Evolutionary conservation across 2,329 filamentous ascomycete genomes (phyloP), one percentile per base, ranked within the genome.

Genomic region (Trichophyton benhamiae): DNA sequence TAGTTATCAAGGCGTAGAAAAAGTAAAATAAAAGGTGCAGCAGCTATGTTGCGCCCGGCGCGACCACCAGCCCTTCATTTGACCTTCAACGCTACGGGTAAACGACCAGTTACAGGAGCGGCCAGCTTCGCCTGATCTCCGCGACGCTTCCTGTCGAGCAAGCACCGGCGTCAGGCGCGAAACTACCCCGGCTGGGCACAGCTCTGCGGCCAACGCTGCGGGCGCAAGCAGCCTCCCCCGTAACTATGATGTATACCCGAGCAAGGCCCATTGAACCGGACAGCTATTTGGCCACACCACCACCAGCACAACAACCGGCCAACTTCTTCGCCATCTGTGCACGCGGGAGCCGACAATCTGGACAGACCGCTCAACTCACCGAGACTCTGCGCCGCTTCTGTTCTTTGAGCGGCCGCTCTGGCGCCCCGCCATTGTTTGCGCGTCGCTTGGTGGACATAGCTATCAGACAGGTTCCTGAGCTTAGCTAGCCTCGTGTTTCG

Each of bases 341-440:
- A 48, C 44, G n/a, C 44, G 44, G 5, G 27, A 48, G 17, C 44
- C 17, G 44, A 48, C 27, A 8, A 22, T 20, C 44, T 17, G 25
- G 25, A 22, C 20, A 48, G n/a, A 48, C 44, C 9, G 27, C 49
- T 17, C n/a, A 41, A 62, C 65, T 64, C 63, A 66, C 65, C 22
- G 65, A 63, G 58, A 61, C 53, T 61, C 62, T 63, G 55, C 62
- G 61, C 46, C 65, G 65, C 59, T 66, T 66, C 25, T 61, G 61
- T 20, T 59, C 60, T 59, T 63, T 64, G 41, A 30, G 41, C 25
- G 62, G 60, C 9, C 61, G 33, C 7, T 66, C 65, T 22, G 62
- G 61, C 44, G 61, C 60, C 33, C 57, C 61, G 44, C 61, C 60
- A 41, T 41, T 42, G 55, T 86, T 63, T 83, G 82, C 46, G 89